Base-by-base conservation (phyloP, 176 grass and related monocot species). In the Sorghum bicolor region DNA sequence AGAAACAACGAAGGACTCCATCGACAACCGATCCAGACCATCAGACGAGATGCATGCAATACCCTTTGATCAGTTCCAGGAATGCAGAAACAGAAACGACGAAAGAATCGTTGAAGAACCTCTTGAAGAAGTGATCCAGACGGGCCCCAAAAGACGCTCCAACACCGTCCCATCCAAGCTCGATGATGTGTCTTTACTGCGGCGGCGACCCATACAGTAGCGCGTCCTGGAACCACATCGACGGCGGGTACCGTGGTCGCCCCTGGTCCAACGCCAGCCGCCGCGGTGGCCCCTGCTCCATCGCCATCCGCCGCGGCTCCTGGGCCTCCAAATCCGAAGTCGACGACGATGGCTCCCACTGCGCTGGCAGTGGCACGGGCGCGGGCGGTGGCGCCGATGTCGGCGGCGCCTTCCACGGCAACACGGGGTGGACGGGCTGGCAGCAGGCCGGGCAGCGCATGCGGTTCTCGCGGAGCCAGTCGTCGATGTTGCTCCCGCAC, bases 391-490 rank as follows among this genome's bases (percentile, higher is more conserved):
- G 10, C 16, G 28, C 17, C 5, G 16, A 5, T 20, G 31, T 4
- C 80, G 53, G 37, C 53, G 17, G 37, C 4, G 53, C 48, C 25
- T 73, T 58, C 53, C 80, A 72, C 52, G 52, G 80, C 5, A 6
- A 2, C 67, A 82, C 67, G 67, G 10, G 7, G 36, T 5, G 10
- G 15, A 55, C 17, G 33, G n/a, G 24, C 78, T 26, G 50, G 31
- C 64, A 45, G 78, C 78, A 81, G 31, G 16, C 1, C 22, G 78
- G 78, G 64, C 78, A 81, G 20, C 3, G 12, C 64, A 81, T 10
- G 29, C 12, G 15, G 43, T 17, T 12, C 52, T 22, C 13, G 15
- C 10, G 34, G 19, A 71, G 80, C 50, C 50, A 82, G 2, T 20
- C 3, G 11, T 82, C 80, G 25, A 73, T 44, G 52, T 0, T 32